Conservation (phyloP, 2,329 filamentous ascomycete genomes). For the Gaeumannomyces sp. region DNA sequence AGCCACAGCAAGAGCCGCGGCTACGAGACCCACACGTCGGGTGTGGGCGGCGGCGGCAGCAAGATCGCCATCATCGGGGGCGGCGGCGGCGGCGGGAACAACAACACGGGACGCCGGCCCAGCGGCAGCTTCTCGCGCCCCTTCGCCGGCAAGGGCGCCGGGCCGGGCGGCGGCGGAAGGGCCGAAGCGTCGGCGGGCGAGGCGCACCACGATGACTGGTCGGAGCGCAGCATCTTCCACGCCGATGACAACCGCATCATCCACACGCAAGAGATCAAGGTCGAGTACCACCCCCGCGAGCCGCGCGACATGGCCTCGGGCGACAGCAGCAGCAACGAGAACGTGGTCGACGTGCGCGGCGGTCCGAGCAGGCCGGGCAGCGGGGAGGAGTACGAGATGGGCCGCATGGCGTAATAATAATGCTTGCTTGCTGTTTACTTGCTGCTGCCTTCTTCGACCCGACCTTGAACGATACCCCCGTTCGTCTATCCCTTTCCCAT, state of each 20-base stretch:
- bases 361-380: neutral
- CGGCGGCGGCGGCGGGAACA: neutral
- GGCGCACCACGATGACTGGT: constrained; percentile 3
- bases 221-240: constrained; percentile 5
- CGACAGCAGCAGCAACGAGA: neutral
- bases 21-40: no score
- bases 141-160: no score
- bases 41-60: neutral
- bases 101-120: no score
- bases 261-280: constrained; percentile 2
- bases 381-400: constrained; percentile 5
- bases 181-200: neutral
- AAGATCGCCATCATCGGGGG: neutral
- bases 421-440: no score
- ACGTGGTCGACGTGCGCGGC: neutral
- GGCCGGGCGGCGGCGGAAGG: no score
- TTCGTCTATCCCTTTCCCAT: no score
- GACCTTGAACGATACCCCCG: no score
- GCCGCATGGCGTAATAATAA: neutral
- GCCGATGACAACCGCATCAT: neutral
- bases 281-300: constrained; percentile 1
- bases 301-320: no score
- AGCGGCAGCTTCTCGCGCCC: no score
- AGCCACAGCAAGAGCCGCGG: no score
- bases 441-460: no score